phyloP scores from a whole-genome alignment of 768 basidiomycete genomes.

The Suillus brevipes region DNA sequence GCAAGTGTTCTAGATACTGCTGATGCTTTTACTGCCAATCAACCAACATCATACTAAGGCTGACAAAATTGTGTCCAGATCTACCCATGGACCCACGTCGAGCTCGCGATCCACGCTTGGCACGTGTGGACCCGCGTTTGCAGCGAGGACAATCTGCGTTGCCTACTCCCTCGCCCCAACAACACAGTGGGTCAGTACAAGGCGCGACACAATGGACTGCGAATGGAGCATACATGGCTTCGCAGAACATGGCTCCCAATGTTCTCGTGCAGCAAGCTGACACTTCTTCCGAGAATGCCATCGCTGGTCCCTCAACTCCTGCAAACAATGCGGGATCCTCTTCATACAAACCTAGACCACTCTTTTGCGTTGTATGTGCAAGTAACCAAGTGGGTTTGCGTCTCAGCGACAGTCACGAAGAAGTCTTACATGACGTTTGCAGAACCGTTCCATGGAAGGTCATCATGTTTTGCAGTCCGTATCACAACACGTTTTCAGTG shows the following conservation, averaged over 20 bases:
- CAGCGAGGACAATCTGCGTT: constrained; percentile 47
- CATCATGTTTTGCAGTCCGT: constrained; percentile 87
- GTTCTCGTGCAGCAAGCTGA: constrained; percentile 2
- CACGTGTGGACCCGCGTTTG: constrained; percentile 65
- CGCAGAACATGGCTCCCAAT: not conserved
- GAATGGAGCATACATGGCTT: constrained; percentile 10
- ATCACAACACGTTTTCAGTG: not conserved
- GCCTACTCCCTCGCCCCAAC: constrained; percentile 31
- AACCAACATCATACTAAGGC: constrained; percentile 16
- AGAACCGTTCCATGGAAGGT: constrained; percentile 99
- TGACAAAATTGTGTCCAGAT: constrained; percentile 15
- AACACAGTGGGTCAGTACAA: constrained; percentile 10
- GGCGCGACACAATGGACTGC: constrained; percentile 22
- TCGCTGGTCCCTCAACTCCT: constrained; percentile 7
- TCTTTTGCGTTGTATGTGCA: constrained; percentile 99
- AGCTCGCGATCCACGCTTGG: constrained; percentile 79
- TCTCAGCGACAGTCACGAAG: constrained; percentile 1
- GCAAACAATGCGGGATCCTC: constrained; percentile 14
- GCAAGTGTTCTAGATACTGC: constrained; percentile 91
- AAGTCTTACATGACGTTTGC: constrained; percentile 20
- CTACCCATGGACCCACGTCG: constrained; percentile 72
- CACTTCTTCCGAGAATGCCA: constrained; percentile 1
- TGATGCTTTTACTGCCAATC: constrained; percentile 46
- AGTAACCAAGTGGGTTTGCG: constrained; percentile 81
- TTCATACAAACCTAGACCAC: constrained; percentile 64